Evolutionary conservation across 495 filamentous ascomycete species (phyloP).

Genomic region (Entonaema liquescens): DNA sequence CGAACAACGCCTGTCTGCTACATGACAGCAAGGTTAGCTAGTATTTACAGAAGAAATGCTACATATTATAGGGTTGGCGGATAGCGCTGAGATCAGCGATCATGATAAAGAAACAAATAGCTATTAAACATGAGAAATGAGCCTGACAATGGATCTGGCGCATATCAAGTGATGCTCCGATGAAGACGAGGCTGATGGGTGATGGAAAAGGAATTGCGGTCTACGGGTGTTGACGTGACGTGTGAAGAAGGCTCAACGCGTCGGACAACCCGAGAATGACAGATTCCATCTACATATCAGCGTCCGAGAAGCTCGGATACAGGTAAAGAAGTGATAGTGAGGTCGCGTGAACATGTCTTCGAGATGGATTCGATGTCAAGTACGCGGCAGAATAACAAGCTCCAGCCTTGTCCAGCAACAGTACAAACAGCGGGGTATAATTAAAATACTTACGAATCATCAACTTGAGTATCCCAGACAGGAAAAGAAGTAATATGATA

Average conservation of each 20-base stretch:
- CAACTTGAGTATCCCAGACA: slow-evolving; percentile 37
- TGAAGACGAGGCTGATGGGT: slow-evolving; percentile 55
- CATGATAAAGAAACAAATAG: slow-evolving; percentile 42
- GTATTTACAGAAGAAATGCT: slow-evolving; percentile 33
- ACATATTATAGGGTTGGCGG: slow-evolving; percentile 37
- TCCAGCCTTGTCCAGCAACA: slow-evolving; percentile 45
- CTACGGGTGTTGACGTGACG: slow-evolving; percentile 35
- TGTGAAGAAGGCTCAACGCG: slow-evolving; percentile 35
- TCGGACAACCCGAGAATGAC: slow-evolving; percentile 42
- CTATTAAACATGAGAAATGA: slow-evolving; percentile 43
- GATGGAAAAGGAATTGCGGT: slow-evolving; percentile 53
- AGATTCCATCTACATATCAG: slow-evolving; percentile 47
- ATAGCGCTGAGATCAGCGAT: slow-evolving; percentile 51
- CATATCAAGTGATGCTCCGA: slow-evolving; percentile 55
- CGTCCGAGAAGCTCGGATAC: slow-evolving; percentile 44
- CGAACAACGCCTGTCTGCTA: slow-evolving; percentile 54
- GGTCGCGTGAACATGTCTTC: slow-evolving; percentile 53
- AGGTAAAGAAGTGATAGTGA: slow-evolving; percentile 42
- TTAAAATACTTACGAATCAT: slow-evolving; percentile 46
- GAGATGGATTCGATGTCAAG: slow-evolving; percentile 55
- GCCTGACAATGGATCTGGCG: slow-evolving; percentile 52
- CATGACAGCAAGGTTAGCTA: slow-evolving; percentile 57
- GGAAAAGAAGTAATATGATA: slow-evolving; percentile 29
- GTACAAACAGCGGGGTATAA: slow-evolving; percentile 29
- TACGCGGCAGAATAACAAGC: slow-evolving; percentile 38